Percentiles rank a stretch among this genome's conserved stretches.
phyloP scores from a whole-genome alignment of 106 monocot genomes.

The Dendrobium officinale region DNA sequence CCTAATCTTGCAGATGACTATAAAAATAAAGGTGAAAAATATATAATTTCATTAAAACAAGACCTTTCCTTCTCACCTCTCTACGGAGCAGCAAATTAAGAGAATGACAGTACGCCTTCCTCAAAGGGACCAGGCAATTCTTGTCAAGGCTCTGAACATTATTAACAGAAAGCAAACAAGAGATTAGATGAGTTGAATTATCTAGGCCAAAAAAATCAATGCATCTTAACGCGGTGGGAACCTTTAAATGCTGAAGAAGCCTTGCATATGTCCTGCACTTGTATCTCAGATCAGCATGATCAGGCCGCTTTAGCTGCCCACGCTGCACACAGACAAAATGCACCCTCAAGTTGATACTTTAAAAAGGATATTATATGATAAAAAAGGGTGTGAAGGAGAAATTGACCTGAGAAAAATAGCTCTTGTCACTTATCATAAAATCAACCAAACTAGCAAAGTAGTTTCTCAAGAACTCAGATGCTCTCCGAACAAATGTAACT shows the following conservation, averaged over 20 bases:
- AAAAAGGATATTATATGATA: neutral
- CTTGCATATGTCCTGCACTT: conserved; percentile 97
- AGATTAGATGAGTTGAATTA: neutral
- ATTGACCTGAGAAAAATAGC: conserved; percentile 96
- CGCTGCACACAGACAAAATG: conserved; percentile 37
- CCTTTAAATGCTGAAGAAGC: conserved; percentile 96
- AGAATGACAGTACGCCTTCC: conserved; percentile 96
- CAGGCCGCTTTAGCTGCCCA: conserved; percentile 97
- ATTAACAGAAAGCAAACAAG: conserved; percentile 3
- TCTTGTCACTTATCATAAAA: conserved; percentile 98
- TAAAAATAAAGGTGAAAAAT: neutral
- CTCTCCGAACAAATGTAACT: conserved; percentile 77
- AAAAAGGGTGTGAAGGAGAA: conserved; percentile 2
- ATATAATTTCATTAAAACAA: neutral
- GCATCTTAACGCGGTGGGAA: conserved; percentile 16
- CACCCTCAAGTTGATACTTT: conserved; percentile 3
- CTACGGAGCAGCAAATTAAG: conserved; percentile 90
- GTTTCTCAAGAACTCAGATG: conserved; percentile 87
- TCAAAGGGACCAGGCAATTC: conserved; percentile 79
- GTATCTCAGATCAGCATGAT: conserved; percentile 96
- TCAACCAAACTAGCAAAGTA: conserved; percentile 98
- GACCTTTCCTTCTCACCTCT: conserved; percentile 49
- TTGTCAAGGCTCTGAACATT: conserved; percentile 85
- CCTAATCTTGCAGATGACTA: neutral
- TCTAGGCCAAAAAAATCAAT: neutral